Evolutionary conservation across 2,329 filamentous ascomycete genomes (phyloP), one percentile per base, ranked within the genome.

Genomic region (Bimuria novae-zelandiae): DNA sequence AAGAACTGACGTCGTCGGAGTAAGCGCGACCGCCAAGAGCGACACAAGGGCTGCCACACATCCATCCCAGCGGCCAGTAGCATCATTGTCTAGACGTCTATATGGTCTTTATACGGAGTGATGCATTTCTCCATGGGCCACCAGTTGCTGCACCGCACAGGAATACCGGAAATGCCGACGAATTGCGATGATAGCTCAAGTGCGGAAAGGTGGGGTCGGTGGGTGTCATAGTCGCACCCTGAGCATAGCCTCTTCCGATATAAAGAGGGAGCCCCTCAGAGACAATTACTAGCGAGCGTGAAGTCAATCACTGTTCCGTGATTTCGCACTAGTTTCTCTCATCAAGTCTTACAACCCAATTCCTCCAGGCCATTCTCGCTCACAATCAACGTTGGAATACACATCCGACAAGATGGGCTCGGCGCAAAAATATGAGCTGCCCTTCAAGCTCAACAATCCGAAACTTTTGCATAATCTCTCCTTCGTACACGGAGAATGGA

Each of bases 401-500:
- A 33, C n/a, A n/a, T 33, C 21, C 2, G 14, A 19, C 45, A 61
- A 25, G 1, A 70, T 70, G 67, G 58, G 55, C n/a, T 62, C 57
- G 37, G 43, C 62, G 42, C 57, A 45, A 19, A 72, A 69, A 35
- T 64, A 68, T 32, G 64, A 72, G 60, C 59, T 79, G 21, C 77
- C 77, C 2, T 79, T 79, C 68, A 76, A 78, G 77, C 75, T 84
- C 56, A 81, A 81, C 65, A 79, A 81, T 54, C 75, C 80, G 10
- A 77, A 79, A 21, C 64, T 84, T n/a, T 80, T 84, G 64, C 78
- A 78, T 46, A 79, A 81, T 49, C 70, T 81, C 54, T 82, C 80
- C 1, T 80, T 81, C 53, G 76, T 84, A 33, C 69, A 79, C 52
- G 82, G 82, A n/a, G 62, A 81, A 62, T 84, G 82, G 81, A 72